Percentiles rank a stretch among this genome's conserved stretches.
Conservation (phyloP, 306 rosid species). For the Cicer chorassanicum region DNA sequence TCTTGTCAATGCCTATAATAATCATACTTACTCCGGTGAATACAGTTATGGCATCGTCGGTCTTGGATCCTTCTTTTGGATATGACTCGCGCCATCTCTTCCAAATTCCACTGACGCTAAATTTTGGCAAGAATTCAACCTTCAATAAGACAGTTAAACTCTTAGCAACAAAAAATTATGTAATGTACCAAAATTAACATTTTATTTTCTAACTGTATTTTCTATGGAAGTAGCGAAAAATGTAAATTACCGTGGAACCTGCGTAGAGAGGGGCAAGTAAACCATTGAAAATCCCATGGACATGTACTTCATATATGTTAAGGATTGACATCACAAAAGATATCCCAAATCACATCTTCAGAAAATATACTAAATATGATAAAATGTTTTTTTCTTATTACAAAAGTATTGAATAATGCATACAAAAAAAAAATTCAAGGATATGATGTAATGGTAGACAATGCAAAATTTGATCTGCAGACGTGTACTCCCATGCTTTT, state of each 20-base stretch:
- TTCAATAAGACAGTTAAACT: slow-evolving; percentile 52
- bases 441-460: slow-evolving; percentile 98
- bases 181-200: neutral
- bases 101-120: slow-evolving; percentile 95
- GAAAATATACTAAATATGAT: slow-evolving; percentile 40
- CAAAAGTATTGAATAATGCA: slow-evolving; percentile 34
- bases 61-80: slow-evolving; percentile 65
- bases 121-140: slow-evolving; percentile 97
- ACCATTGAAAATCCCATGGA: slow-evolving; percentile 94
- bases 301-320: slow-evolving; percentile 70
- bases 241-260: slow-evolving; percentile 76
- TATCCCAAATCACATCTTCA: slow-evolving; percentile 39
- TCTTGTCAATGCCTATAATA: slow-evolving; percentile 30
- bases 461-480: slow-evolving; percentile 79
- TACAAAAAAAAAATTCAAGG: slow-evolving; percentile 52
- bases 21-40: slow-evolving; percentile 88
- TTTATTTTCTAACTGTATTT: neutral
- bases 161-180: slow-evolving; percentile 30
- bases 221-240: slow-evolving; percentile 30
- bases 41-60: slow-evolving; percentile 67
- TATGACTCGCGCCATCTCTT: slow-evolving; percentile 93
- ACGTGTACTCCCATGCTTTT: slow-evolving; percentile 85
- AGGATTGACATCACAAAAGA: slow-evolving; percentile 55
- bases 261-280: slow-evolving; percentile 85
- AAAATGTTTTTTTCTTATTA: slow-evolving; percentile 22